Evolutionary conservation across 768 basidiomycete species (phyloP), one percentile per base, ranked within the genome.

Genomic region (Nevesoporus exiguus): DNA sequence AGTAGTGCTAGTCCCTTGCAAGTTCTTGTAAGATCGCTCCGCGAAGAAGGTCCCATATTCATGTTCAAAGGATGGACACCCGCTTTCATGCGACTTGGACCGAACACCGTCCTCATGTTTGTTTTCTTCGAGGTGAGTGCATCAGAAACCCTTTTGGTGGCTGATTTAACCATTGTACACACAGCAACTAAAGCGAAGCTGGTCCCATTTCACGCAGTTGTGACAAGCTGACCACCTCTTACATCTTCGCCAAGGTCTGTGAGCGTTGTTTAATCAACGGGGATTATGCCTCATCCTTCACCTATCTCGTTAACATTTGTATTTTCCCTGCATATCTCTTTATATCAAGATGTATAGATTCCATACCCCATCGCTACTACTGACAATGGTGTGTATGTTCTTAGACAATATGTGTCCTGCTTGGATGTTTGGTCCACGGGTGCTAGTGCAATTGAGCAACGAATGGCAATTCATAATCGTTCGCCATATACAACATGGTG

Each of bases 31-130:
- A 75, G 68, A 40, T 88, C 89, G 5, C 71, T 90, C 33, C 79
- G 78, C 37, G 77, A 85, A 61, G 91, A 93, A 74, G 91, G 91
- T 0, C 77, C 82, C 10, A 75, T 77, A 54, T 92, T 93, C 67
- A 74, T 93, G 50, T 89, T 93, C 71, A 92, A 89, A 67, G 91
- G 91, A 31, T 93, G 91, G 91, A 88, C 88, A 17, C 91, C 91
- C 3, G 88, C 91, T 8, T 93, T 91, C 71, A 82, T 88, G 61
- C 84, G 91, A 45, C 72, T 93, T 40, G 90, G 86, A 27, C 90
- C 90, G 2, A 91, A 92, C 66, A 93, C 91, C 1, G 77, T 93
- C 31, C 74, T 93, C 5, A 80, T 93, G 72, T 93, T 91, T 69
- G 85, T 93, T 45, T 90, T 91, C 71, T 86, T 86, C 58, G 90